Percentiles rank a stretch among this genome's conserved stretches.
These are phyloP conservation scores for Fusarium bactridioides DNA, from an alignment of 2,329 filamentous ascomycete genomes.

Conservation along the genomic window DNA sequence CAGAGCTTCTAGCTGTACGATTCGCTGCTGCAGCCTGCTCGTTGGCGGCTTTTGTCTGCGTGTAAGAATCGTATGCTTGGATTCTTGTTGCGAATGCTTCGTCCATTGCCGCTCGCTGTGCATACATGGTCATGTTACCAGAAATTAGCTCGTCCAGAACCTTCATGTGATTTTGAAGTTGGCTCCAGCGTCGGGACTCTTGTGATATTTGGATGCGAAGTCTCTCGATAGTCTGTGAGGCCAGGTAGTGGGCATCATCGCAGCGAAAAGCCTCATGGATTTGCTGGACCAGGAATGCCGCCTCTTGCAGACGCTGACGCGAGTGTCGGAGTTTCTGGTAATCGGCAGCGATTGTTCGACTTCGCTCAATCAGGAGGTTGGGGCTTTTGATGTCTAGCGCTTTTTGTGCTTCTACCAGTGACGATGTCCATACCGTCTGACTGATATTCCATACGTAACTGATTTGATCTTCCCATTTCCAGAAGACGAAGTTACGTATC, in stretches of 20 bases:
- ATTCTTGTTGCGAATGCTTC: background rate
- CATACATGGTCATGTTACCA: background rate
- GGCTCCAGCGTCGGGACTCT: background rate
- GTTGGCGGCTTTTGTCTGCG: background rate
- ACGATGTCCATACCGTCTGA: background rate
- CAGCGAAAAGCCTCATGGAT: background rate
- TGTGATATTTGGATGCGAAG: background rate
- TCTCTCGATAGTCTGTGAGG: background rate
- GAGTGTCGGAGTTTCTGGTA: background rate
- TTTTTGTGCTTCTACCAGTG: accelerated
- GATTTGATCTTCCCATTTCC: background rate
- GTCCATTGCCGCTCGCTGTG: background rate
- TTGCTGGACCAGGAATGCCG: accelerated
- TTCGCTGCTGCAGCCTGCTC: background rate
- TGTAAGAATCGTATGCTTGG: background rate
- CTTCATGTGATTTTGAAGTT: background rate
- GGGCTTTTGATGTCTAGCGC: background rate
- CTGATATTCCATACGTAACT: accelerated
- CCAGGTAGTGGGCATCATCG: background rate
- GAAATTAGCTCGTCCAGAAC: background rate
- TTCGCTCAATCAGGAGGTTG: background rate
- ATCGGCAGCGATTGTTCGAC: background rate
- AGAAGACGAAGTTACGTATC: background rate
- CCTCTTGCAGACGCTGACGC: background rate
- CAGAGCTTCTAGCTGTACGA: background rate